A percentile compares a stretch with the other conserved stretches of the same genome.
phyloP scores from a whole-genome alignment of 441 rosid genomes.

The Capsella rubella region DNA sequence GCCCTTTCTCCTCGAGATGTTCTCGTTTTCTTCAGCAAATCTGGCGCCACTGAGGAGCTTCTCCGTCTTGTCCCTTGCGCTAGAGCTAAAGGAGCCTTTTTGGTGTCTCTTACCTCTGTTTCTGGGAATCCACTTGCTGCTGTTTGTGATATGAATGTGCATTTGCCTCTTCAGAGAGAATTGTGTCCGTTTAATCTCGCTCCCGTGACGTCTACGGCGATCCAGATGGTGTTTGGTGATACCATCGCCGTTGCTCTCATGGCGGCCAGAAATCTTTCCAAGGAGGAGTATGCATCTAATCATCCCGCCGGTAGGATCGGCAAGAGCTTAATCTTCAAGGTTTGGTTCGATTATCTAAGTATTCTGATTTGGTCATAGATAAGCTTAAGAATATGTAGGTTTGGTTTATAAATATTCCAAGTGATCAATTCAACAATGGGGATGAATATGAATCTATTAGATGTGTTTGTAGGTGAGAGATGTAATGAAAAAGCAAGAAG shows the following conservation, averaged over 20 bases:
- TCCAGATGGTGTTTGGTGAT: constrained; percentile 98
- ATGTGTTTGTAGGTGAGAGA: constrained; percentile 72
- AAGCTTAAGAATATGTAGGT: not conserved
- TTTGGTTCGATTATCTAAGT: too few species aligned
- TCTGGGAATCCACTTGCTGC: constrained; percentile 67
- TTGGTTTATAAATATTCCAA: not conserved
- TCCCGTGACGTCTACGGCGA: constrained; percentile 97
- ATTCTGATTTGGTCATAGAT: not conserved
- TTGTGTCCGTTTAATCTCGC: constrained; percentile 93
- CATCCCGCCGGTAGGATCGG: constrained; percentile 98
- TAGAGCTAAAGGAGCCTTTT: constrained; percentile 66
- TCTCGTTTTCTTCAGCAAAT: constrained; percentile 83
- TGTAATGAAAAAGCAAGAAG: constrained; percentile 90
- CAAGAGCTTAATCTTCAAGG: constrained; percentile 91
- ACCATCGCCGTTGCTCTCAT: constrained; percentile 94
- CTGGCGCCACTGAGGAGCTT: constrained; percentile 89
- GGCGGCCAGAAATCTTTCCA: constrained; percentile 82
- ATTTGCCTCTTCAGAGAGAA: constrained; percentile 86
- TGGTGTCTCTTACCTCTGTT: constrained; percentile 85
- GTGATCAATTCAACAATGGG: not conserved
- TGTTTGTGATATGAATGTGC: constrained; percentile 81
- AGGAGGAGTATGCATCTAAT: constrained; percentile 85
- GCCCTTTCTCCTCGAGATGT: constrained; percentile 59
- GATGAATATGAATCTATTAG: constrained; percentile 26
- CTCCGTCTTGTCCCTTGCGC: constrained; percentile 90